Evolutionary conservation across 495 filamentous ascomycete genomes (phyloP).

Genomic region (Aspergillus campestris): DNA sequence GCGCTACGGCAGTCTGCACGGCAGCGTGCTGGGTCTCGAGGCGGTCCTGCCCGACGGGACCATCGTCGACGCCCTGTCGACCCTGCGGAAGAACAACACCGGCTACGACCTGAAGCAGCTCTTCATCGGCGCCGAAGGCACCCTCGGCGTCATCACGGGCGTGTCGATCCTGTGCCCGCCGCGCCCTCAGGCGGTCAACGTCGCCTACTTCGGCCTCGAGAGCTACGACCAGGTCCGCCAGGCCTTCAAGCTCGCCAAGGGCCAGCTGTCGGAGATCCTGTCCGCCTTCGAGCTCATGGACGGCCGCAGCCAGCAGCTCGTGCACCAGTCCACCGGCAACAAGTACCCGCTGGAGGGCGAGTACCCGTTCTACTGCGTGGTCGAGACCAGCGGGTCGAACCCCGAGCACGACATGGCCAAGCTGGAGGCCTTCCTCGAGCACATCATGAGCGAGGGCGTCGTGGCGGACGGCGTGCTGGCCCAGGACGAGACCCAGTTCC

Average conservation of each 20-base stretch:
- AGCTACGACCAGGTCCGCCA: slow-evolving; percentile 77
- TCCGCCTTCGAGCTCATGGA: slow-evolving; percentile 99
- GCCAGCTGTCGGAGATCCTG: slow-evolving; percentile 84
- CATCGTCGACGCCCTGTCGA: slow-evolving; percentile 78
- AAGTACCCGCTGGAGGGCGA: slow-evolving; percentile 71
- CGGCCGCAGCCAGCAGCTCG: slow-evolving; percentile 63
- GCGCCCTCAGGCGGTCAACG: slow-evolving; percentile 74
- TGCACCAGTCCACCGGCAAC: slow-evolving; percentile 64
- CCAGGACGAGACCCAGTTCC: slow-evolving; percentile 83
- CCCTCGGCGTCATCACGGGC: slow-evolving; percentile 86
- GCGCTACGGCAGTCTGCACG: slow-evolving; percentile 89
- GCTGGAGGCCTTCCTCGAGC: slow-evolving; percentile 76
- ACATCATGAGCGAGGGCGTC: slow-evolving; percentile 76
- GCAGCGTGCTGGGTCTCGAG: slow-evolving; percentile 84
- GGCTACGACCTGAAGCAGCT: slow-evolving; percentile 97
- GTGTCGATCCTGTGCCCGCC: slow-evolving; percentile 86
- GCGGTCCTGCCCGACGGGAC: slow-evolving; percentile 89
- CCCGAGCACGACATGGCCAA: slow-evolving; percentile 87
- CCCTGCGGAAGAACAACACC: slow-evolving; percentile 93
- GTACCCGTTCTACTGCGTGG: slow-evolving; percentile 89
- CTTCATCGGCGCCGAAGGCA: slow-evolving; percentile 92
- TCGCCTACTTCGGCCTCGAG: slow-evolving; percentile 80
- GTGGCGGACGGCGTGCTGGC: slow-evolving; percentile 84
- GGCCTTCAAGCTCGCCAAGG: slow-evolving; percentile 80
- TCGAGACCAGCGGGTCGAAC: slow-evolving; percentile 94